These are phyloP conservation scores for Epichloe sylvatica DNA, from an alignment of 2,329 filamentous ascomycete species.

Conservation along the genomic window DNA sequence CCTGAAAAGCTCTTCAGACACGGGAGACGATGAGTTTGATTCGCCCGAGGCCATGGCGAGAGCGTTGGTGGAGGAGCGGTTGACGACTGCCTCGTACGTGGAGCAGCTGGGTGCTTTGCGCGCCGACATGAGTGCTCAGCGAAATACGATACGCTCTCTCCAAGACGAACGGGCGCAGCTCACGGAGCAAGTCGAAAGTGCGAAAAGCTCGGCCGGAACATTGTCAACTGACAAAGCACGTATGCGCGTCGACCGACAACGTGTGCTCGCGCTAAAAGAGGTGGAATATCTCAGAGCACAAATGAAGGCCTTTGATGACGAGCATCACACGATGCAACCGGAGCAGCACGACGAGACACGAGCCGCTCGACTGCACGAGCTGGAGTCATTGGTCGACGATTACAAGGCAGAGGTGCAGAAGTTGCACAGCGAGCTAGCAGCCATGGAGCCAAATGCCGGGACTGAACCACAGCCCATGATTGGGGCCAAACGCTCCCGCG, in stretches of 20 bases:
- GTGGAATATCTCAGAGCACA: constrained; percentile 89
- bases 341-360: constrained; percentile 67
- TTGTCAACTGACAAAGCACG: constrained; percentile 51
- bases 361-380: constrained; percentile 57
- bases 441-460: constrained; percentile 35
- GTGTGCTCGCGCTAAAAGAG: constrained; percentile 74
- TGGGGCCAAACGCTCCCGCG: constrained; percentile 51
- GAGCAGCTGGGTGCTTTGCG: constrained; percentile 69
- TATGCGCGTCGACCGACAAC: constrained; percentile 71
- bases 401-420: constrained; percentile 70
- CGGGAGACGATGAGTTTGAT: constrained; percentile 60
- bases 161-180: constrained; percentile 56
- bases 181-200: constrained; percentile 54
- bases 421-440: constrained; percentile 60
- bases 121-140: constrained; percentile 63
- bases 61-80: constrained; percentile 67
- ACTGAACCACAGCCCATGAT: constrained; percentile 22
- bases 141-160: constrained; percentile 57
- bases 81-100: constrained; percentile 65
- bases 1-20: constrained; percentile 52
- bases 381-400: constrained; percentile 75
- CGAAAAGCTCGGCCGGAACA: constrained; percentile 38
- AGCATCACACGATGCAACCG: constrained; percentile 75
- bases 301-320: constrained; percentile 72
- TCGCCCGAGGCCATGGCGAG: constrained; percentile 78